Evolutionary conservation across 140 eudicot genomes (phyloP).

Genomic region (Ambrosia hybrid): DNA sequence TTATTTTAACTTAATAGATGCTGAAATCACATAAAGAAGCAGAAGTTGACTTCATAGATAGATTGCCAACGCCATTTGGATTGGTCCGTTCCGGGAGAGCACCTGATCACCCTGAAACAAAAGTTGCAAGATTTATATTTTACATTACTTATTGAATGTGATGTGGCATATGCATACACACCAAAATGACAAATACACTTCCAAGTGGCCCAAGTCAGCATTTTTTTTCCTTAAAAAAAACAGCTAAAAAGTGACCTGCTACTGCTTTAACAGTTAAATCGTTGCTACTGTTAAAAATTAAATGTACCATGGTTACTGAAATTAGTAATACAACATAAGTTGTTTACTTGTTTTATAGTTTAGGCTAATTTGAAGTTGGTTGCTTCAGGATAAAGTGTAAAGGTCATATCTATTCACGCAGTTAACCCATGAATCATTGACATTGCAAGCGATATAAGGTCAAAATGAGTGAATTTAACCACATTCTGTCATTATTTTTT

Average conservation of each 20-base stretch:
- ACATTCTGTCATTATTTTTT: neutral
- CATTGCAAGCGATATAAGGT: neutral
- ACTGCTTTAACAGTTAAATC: neutral
- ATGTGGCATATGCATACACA: neutral
- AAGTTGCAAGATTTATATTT: conserved; percentile 33
- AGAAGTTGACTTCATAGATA: conserved; percentile 82
- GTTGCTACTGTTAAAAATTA: neutral
- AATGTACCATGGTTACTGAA: neutral
- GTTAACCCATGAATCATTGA: neutral
- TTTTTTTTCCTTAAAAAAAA: no score
- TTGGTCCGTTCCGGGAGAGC: conserved; percentile 94
- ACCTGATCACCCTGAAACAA: conserved; percentile 98
- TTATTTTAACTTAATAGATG: conserved; percentile 43
- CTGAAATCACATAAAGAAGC: conserved; percentile 77
- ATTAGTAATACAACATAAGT: neutral
- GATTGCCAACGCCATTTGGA: conserved; percentile 91
- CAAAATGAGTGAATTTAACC: conserved; percentile 8
- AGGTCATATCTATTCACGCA: neutral
- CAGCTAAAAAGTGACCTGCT: neutral
- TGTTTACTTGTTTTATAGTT: neutral
- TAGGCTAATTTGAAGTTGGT: neutral
- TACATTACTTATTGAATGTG: neutral
- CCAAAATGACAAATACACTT: neutral
- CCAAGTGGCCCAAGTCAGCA: neutral
- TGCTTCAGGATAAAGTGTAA: neutral